Conservation (phyloP, 352 stramenopile species). For the Phytophthora colocasiae region DNA sequence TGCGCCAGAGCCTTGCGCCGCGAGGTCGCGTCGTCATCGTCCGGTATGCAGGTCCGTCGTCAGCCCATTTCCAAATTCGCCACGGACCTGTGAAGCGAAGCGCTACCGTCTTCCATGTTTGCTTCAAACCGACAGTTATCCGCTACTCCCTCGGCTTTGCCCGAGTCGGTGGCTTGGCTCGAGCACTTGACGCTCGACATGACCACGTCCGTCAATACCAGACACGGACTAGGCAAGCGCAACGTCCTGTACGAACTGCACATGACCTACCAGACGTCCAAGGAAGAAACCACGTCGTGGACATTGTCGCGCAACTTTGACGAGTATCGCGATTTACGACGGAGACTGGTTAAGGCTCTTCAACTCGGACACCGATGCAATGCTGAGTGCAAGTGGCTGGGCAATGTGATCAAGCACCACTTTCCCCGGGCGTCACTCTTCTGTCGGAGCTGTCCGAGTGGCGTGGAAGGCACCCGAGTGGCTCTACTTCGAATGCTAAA, state of each 20-base stretch:
- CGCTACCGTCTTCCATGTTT: constrained; percentile 23
- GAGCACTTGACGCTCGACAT: constrained; percentile 41
- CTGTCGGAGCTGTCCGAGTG: constrained; percentile 32
- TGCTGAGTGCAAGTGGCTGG: constrained; percentile 67
- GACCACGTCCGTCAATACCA: constrained; percentile 19
- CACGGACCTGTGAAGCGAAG: constrained; percentile 5
- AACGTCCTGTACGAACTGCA: constrained; percentile 42
- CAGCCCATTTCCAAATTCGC: constrained; percentile 29
- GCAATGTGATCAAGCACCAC: constrained; percentile 58
- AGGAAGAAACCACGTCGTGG: constrained; percentile 36
- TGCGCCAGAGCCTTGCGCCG: constrained; percentile 7
- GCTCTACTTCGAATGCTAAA: constrained; percentile 42
- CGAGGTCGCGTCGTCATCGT: constrained; percentile 15
- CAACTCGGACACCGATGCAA: constrained; percentile 57
- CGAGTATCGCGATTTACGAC: constrained; percentile 50
- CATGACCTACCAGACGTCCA: constrained; percentile 37
- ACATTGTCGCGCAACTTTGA: constrained; percentile 44
- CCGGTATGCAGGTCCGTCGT: not conserved
- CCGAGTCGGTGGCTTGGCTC: constrained; percentile 43
- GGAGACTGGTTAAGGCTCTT: constrained; percentile 49
- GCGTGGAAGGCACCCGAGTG: constrained; percentile 36
- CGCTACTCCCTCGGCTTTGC: constrained; percentile 15
- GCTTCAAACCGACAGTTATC: constrained; percentile 15
- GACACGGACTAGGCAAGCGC: constrained; percentile 30
- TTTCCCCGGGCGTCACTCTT: constrained; percentile 57